Percentiles rank a stretch among this genome's conserved stretches.
Evolutionary conservation across 2,329 filamentous ascomycete genomes (phyloP).

Genomic region (Pseudogymnoascus sp.): DNA sequence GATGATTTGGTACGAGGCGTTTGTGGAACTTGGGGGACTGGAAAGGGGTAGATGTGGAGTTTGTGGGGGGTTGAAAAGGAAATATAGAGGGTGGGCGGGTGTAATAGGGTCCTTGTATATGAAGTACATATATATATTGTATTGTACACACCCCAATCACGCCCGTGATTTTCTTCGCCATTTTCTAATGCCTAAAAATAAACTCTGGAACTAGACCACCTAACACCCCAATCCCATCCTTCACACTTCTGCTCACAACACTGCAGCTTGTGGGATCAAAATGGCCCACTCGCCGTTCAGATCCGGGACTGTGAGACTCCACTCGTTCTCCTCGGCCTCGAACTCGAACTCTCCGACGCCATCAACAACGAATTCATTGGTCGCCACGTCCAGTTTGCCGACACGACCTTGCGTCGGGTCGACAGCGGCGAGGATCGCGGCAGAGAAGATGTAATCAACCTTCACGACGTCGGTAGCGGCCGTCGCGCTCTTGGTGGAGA

Average conservation of each 20-base stretch:
- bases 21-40: background rate
- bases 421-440: constrained; percentile 23
- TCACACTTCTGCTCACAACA: background rate
- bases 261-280: background rate
- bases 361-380: constrained; percentile 33
- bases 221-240: background rate
- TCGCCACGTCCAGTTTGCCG: constrained; percentile 31
- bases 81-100: background rate
- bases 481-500: constrained; percentile 25
- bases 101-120: background rate
- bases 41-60: background rate
- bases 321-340: constrained; percentile 36
- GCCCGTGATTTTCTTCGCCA: background rate
- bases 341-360: constrained; percentile 35
- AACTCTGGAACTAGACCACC: background rate
- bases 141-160: background rate
- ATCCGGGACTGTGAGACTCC: constrained; percentile 17
- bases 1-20: background rate
- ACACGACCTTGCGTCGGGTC: constrained; percentile 30
- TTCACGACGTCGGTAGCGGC: background rate
- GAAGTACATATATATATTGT: background rate
- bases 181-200: background rate
- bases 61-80: background rate
- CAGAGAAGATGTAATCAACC: constrained; percentile 18
- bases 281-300: constrained; percentile 20